Evolutionary conservation across 83 land plant species (phyloP), one percentile per base, ranked within the genome.

Genomic region (Diphasiastrum complanatum): DNA sequence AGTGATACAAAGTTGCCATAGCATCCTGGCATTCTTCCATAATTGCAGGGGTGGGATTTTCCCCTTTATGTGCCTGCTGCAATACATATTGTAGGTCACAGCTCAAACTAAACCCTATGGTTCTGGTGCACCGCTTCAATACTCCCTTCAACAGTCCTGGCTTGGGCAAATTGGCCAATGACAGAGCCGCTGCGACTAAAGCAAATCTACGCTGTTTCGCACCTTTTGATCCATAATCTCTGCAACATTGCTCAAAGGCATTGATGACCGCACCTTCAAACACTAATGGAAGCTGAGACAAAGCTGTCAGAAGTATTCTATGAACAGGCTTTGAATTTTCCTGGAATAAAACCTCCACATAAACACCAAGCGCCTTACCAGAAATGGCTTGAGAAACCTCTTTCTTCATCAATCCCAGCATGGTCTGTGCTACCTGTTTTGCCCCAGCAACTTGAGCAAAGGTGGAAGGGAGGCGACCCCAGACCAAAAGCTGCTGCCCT

Each of bases 11-110:
- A 50, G 86, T 86, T 46, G 89, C 84, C 74, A 95, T 55, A 36
- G 89, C 96, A 48, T 88, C 96, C 58, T 95, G 99, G 68, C 90
- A 84, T 48, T 95, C 93, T 71, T 95, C 99, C 97, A 95, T 89
- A 4, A 81, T 77, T 28, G 73, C 49, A 0, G 99, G 97, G 0
- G 97, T 88, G 35, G 86, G 97, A 27, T 87, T 72, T 5, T 82
- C 75, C 49, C 82, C 85, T 26, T 61, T 75, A 0, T 72, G 22
- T 18, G 75, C 63, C 63, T 89, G 89, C 25, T 49, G 25, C 56
- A 89, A 50, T 54, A 89, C 83, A 25, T 72, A 36, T 5, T 56
- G 63, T 68, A 93, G 68, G 20, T 88, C 93, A 33, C n/a, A 24
- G 43, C 73, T 78, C 8, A 79, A 52, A 46, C 83, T 78, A 54